A percentile compares a stretch with the other conserved stretches of the same genome.
These are phyloP conservation scores for Nannochloropsis oceanica DNA, from an alignment of 108 stramenopile genomes.

Conservation along the genomic window DNA sequence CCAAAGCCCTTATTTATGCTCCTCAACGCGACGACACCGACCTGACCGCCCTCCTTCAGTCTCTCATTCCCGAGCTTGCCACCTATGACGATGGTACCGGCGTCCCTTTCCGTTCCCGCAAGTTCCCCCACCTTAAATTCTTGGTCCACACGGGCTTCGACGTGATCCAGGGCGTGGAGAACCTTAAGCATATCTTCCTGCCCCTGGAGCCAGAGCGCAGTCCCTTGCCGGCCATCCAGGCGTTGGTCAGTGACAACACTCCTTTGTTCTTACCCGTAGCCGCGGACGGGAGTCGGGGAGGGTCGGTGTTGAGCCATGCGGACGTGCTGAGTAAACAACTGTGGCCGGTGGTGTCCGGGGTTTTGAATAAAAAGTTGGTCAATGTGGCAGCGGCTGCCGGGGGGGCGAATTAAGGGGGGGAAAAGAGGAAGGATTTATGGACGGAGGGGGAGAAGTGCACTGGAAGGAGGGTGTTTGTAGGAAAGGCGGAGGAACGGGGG, in stretches of 20 bases:
- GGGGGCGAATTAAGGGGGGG: neutral
- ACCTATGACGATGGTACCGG: constrained; percentile 16
- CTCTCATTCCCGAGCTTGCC: constrained; percentile 18
- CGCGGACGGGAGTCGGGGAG: neutral
- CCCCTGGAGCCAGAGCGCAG: neutral
- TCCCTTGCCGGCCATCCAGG: neutral
- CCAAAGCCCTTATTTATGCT: neutral
- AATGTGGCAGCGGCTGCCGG: neutral
- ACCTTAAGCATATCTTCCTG: neutral
- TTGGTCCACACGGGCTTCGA: constrained; percentile 27
- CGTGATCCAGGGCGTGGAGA: neutral
- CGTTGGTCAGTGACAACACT: neutral
- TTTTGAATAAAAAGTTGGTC: neutral
- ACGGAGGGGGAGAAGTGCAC: no score
- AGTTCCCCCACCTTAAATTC: constrained; percentile 5
- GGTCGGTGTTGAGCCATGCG: neutral
- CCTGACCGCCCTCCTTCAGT: constrained; percentile 1
- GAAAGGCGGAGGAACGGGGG: no score
- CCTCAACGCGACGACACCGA: neutral
- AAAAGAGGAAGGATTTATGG: no score
- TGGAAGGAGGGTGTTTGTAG: no score
- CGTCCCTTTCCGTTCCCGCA: constrained; percentile 21
- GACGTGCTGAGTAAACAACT: neutral
- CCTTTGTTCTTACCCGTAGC: neutral
- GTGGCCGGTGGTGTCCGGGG: neutral